These are phyloP conservation scores for Aspergillus wentii DNA, from an alignment of 495 filamentous ascomycete genomes.

Conservation along the genomic window DNA sequence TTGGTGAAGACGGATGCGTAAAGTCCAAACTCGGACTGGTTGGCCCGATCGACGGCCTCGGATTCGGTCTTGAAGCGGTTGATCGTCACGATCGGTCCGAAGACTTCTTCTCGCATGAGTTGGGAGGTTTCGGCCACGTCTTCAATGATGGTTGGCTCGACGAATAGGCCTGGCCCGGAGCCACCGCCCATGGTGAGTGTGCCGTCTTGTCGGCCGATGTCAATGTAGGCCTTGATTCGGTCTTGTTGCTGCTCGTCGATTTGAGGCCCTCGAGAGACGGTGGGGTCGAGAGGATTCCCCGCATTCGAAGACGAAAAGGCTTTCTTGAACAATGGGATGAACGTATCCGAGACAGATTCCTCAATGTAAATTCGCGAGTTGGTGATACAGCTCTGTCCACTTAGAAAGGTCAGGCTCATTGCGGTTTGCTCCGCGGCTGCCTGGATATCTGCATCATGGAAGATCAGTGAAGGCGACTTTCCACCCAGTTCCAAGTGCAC, in stretches of 20 bases:
- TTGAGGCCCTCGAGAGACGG: constrained; percentile 87
- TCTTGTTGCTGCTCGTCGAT: constrained; percentile 81
- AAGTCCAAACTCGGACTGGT: constrained; percentile 37
- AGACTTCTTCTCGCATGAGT: constrained; percentile 41
- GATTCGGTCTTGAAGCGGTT: constrained; percentile 33
- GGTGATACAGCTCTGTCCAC: constrained; percentile 2
- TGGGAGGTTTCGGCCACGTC: constrained; percentile 26
- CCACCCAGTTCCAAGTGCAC: constrained; percentile 29
- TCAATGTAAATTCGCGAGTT: constrained; percentile 1
- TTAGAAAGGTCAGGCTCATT: neutral
- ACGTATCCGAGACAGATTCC: constrained; percentile 68
- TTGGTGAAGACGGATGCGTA: constrained; percentile 43
- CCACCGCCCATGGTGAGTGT: constrained; percentile 10
- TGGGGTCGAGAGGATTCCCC: constrained; percentile 72
- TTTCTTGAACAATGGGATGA: constrained; percentile 76
- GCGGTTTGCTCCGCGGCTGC: neutral
- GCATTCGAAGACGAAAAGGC: constrained; percentile 35
- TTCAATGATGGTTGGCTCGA: constrained; percentile 41
- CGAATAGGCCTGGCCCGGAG: constrained; percentile 35
- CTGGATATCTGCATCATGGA: constrained; percentile 17
- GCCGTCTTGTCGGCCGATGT: constrained; percentile 69
- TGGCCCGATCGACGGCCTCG: constrained; percentile 35
- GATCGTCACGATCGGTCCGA: constrained; percentile 41
- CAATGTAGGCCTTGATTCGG: constrained; percentile 83
- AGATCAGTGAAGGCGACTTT: constrained; percentile 23